Evolutionary conservation across 2,329 filamentous ascomycete genomes (phyloP).

Genomic region (Fusarium neocosmosporiellum): DNA sequence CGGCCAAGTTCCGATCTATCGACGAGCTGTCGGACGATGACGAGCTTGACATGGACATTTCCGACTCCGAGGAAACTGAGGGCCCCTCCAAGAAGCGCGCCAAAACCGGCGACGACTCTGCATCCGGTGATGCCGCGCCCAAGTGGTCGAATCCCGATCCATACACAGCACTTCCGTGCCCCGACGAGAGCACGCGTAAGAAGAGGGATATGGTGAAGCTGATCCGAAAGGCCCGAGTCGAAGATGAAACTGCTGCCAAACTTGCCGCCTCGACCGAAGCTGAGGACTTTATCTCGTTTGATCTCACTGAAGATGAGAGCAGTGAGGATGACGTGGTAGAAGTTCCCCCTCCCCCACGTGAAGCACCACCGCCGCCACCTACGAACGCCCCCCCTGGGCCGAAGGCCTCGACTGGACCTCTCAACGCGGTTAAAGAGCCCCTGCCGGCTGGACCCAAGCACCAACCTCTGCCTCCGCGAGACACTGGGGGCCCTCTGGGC

Average conservation of each 20-base stretch:
- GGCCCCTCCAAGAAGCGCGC: slow-evolving; percentile 53
- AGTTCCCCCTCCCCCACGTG: slow-evolving; percentile 31
- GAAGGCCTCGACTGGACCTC: slow-evolving; percentile 34
- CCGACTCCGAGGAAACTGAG: slow-evolving; percentile 52
- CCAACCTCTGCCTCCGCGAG: slow-evolving; percentile 26
- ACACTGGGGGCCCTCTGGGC: slow-evolving; percentile 61
- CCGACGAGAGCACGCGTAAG: slow-evolving; percentile 77
- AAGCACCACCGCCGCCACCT: slow-evolving; percentile 24
- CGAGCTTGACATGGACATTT: slow-evolving; percentile 74
- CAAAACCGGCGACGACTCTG: slow-evolving; percentile 43
- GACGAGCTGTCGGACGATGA: slow-evolving; percentile 72
- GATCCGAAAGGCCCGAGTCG: slow-evolving; percentile 88
- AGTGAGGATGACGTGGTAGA: slow-evolving; percentile 36
- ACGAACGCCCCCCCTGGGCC: slow-evolving; percentile 39
- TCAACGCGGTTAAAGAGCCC: background rate
- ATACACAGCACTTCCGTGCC: slow-evolving; percentile 87
- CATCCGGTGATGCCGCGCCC: slow-evolving; percentile 63
- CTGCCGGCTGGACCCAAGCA: slow-evolving; percentile 31
- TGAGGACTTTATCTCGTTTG: slow-evolving; percentile 92
- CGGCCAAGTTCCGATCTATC: slow-evolving; percentile 64
- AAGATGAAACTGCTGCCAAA: slow-evolving; percentile 58
- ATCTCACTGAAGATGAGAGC: slow-evolving; percentile 69
- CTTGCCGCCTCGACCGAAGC: slow-evolving; percentile 65
- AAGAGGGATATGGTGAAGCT: slow-evolving; percentile 89
- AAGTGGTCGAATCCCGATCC: slow-evolving; percentile 98